Evolutionary conservation across 768 basidiomycete species (phyloP), one percentile per base, ranked within the genome.

Genomic region (Pisolithus tinctorius): DNA sequence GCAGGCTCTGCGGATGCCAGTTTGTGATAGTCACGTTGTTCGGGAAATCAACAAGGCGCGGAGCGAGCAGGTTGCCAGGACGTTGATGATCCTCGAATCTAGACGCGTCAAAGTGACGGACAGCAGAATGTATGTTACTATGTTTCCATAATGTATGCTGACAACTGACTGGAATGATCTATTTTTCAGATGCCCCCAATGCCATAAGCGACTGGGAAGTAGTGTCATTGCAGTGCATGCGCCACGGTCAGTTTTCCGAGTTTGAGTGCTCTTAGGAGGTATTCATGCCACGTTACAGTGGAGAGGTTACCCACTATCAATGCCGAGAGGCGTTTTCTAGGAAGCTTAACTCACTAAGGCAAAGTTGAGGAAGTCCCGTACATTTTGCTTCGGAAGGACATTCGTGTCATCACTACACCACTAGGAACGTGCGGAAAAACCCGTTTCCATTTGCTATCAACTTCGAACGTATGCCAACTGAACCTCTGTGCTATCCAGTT

Each of bases 301-400:
- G 94, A 8, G 92, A 95, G 69, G 94, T 96, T 2, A 98, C 93
- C 0, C 95, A 97, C 69, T 93, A 94, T 65, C 89, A 95, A 55
- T 98, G 94, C 63, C 85, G 93, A 26, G 94, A 96, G 63, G 76
- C 78, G 0, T 96, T 93, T 63, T 73, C 88, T 9, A 71, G 68
- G 45, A 77, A 71, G 51, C 60, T 86, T 48, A 75, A 74, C 42
- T 76, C 79, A 54, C 51, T 8, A 54, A 47, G 52, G n/a, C 54
- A 58, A 20, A 52, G 50, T 6, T 66, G 47, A 58, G 47, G 3
- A 39, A 20, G 11, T n/a, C 48, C 14, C 1, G n/a, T 10, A 11
- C 25, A n/a, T 5, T 11, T 13, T 13, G 31, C 20, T 36, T 31
- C 20, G 31, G 16, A 16, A 31, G 30, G 26, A n/a, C n/a, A 29